Percentiles rank a stretch among this genome's conserved stretches.
Evolutionary conservation across 768 basidiomycete species (phyloP).

Genomic region (Erythrobasidium yunnanense): DNA sequence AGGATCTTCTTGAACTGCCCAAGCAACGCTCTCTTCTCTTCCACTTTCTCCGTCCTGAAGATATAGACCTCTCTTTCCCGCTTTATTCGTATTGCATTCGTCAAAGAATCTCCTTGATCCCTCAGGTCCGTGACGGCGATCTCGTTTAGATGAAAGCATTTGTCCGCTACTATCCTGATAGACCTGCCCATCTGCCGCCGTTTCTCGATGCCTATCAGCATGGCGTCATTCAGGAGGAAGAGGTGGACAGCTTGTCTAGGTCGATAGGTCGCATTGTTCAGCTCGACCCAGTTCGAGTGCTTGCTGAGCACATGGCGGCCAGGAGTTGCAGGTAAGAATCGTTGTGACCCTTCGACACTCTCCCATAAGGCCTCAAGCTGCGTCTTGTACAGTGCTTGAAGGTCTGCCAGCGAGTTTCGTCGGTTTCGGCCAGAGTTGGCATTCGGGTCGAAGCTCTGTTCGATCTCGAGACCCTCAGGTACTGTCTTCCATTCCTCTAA

Average conservation of each 20-base stretch:
- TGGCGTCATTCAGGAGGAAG: conserved; percentile 79
- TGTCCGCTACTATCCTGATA: conserved; percentile 77
- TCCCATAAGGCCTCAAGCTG: conserved; percentile 85
- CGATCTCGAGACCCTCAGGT: conserved; percentile 78
- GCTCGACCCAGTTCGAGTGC: conserved; percentile 64
- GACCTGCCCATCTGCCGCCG: conserved; percentile 54
- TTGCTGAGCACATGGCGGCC: conserved; percentile 85
- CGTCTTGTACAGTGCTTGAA: conserved; percentile 82
- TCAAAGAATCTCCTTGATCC: conserved; percentile 80
- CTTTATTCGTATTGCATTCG: conserved; percentile 92
- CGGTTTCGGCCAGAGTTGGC: conserved; percentile 46
- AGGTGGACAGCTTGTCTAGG: conserved; percentile 74
- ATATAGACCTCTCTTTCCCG: conserved; percentile 90
- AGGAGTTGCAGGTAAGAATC: conserved; percentile 81
- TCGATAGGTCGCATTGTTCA: conserved; percentile 93
- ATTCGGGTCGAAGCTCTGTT: conserved; percentile 51
- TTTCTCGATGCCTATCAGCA: conserved; percentile 67
- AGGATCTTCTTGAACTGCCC: conserved; percentile 80
- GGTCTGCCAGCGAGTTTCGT: conserved; percentile 89
- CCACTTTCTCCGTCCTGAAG: conserved; percentile 66
- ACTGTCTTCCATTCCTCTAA: conserved; percentile 92
- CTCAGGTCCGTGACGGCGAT: conserved; percentile 93
- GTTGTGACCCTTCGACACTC: conserved; percentile 85
- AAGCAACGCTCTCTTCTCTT: conserved; percentile 78
- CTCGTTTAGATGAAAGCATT: conserved; percentile 85